Percentiles rank a stretch among this genome's conserved stretches.
Conservation (phyloP, 805 yeast species). For the Candida hispaniensis region DNA sequence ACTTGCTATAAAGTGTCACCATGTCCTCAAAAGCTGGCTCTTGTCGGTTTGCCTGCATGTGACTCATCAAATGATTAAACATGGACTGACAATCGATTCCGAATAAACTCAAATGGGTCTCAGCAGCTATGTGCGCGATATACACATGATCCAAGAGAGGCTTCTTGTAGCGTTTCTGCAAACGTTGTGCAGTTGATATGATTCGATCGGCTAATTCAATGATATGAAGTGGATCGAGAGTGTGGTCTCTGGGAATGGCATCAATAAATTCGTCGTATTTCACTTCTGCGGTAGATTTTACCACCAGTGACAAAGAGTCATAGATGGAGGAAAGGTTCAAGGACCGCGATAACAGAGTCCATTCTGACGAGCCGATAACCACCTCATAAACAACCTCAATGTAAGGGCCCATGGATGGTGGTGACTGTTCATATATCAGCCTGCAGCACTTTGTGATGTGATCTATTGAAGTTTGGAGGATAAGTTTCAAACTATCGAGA, state of each 20-base stretch:
- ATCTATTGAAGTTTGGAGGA: slow-evolving; percentile 30
- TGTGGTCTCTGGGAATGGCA: slow-evolving; percentile 48
- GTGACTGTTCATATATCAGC: slow-evolving; percentile 25
- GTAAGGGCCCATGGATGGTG: slow-evolving; percentile 51
- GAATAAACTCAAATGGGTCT: slow-evolving; percentile 27
- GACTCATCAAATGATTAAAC: slow-evolving; percentile 25
- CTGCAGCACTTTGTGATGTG: slow-evolving; percentile 1
- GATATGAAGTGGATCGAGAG: slow-evolving; percentile 45
- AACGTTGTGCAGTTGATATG: slow-evolving; percentile 36
- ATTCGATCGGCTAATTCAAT: slow-evolving; percentile 46
- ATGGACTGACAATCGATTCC: slow-evolving; percentile 29
- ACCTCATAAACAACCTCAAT: slow-evolving; percentile 41
- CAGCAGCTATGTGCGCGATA: slow-evolving; percentile 34
- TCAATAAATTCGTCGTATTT: slow-evolving; percentile 37
- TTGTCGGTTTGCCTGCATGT: slow-evolving; percentile 20
- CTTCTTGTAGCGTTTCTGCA: slow-evolving; percentile 50
- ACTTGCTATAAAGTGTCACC: slow-evolving; percentile 42
- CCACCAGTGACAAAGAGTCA: slow-evolving; percentile 16
- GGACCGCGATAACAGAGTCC: slow-evolving; percentile 1
- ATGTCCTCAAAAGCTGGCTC: slow-evolving; percentile 43
- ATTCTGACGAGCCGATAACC: slow-evolving; percentile 36
- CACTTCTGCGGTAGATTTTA: slow-evolving; percentile 35
- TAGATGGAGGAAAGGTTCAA: slow-evolving; percentile 5
- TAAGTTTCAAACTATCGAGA: slow-evolving; percentile 28
- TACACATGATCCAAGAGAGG: slow-evolving; percentile 51